Base-by-base conservation (phyloP, 495 filamentous ascomycete species). In the Lasiosphaeria hispida region DNA sequence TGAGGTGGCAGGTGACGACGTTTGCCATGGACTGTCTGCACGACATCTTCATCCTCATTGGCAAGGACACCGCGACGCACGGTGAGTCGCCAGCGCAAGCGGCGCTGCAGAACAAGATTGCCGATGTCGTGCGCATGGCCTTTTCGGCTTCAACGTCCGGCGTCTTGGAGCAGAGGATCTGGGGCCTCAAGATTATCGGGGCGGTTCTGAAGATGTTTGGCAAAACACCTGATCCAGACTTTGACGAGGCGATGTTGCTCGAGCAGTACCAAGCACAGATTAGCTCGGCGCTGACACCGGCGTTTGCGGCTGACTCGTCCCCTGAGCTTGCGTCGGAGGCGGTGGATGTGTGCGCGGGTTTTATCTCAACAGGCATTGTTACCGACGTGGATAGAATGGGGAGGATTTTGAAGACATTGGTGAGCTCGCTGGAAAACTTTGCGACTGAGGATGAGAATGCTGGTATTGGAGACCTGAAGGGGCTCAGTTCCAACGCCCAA, bases 221-320 rank as follows among this genome's bases (percentile, higher is more conserved):
- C 48, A 92, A 92, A 64, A 90, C 87, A 7, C 91, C 95, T 2
- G 94, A 98, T 73, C 94, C 95, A 0, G 94, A 97, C 66, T 97
- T 98, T 66, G 83, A 92, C 7, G 94, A 99, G 70, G 94, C 90
- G 9, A 91, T 94, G 67, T 78, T 99, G 10, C 83, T 99, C 0
- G 94, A 99, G 65, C 94, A 97, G 68, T 99, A 97, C 65, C 94
- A 99, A 70, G 94, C 94, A 13, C 94, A 99, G 69, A 97, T 97
- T 64, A 90, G 93, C 63, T 97, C 94, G 1, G 94, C 94, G 0
- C 81, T 99, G 39, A 97, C 94, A 4, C 94, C 94, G 8, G 95
- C 94, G 1, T 99, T 99, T 75, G 92, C 93, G 1, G 85, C 86
- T 2, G 94, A 99, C 72, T 97, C 94, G 2, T 97, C 93, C 4